Evolutionary conservation across 768 basidiomycete species (phyloP), one percentile per base, ranked within the genome.

Genomic region (Polyporus arcularius): DNA sequence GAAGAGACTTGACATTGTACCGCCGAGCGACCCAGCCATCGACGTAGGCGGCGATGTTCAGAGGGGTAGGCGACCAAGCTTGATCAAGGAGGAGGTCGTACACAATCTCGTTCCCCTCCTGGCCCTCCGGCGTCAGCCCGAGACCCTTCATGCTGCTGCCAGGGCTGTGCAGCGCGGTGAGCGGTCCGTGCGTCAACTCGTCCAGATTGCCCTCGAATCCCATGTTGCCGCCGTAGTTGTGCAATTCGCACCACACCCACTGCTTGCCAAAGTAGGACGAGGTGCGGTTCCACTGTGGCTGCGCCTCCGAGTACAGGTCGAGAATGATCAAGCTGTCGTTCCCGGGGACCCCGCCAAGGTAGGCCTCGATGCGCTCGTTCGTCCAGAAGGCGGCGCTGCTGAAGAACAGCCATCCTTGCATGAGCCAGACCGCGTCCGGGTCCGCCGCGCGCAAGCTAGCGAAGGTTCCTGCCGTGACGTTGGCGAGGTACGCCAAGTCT

Each of bases 371-470:
- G 53, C 73, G 76, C 2, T 78, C 78, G 38, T 71, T 49, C 18
- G 74, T 78, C 78, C 78, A 79, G 66, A 78, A 79, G 1, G 69
- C 40, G 30, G 69, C 66, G 47, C 66, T 68, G 46, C 67, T 69
- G 61, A 73, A 77, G 67, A 79, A 78, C 53, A 79, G 63, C 78
- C 78, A 79, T 16, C 76, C 78, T 41, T 79, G 78, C 73, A 78
- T 73, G 58, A 79, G 68, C 78, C 77, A 78, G 11, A 73, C 52
- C 7, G 78, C 77, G 40, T 77, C 69, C 2, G 78, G 73, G 46
- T 79, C 78, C 10, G 75, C 75, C 3, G 72, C 74, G 3, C 72
- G 75, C 31, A 79, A 65, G 57, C 74, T 74, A 4, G 73, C 68
- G 45, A 76, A 73, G 12, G 76, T 78, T 55, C 55, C 68, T n/a